phyloP scores from a whole-genome alignment of 768 basidiomycete genomes.

The Amanita inopinata region DNA sequence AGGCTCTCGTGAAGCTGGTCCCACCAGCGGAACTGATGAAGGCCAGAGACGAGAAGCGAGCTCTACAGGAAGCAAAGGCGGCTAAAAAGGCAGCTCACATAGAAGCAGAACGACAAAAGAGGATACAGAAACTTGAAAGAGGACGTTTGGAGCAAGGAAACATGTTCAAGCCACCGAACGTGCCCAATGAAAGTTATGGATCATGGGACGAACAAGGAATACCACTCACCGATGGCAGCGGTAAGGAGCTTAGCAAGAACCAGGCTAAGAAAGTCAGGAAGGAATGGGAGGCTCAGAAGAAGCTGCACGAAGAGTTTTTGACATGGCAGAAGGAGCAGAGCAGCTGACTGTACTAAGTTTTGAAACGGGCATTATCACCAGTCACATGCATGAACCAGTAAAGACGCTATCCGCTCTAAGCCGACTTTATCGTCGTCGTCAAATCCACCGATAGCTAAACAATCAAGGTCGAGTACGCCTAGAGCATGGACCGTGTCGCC shows the following conservation, averaged over 20 bases:
- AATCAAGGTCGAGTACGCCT: slow-evolving; percentile 83
- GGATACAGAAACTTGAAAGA: slow-evolving; percentile 73
- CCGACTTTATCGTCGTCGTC: slow-evolving; percentile 70
- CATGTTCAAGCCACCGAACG: slow-evolving; percentile 79
- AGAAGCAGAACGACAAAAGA: slow-evolving; percentile 58
- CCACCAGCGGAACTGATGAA: slow-evolving; percentile 72
- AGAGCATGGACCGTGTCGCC: slow-evolving; percentile 25
- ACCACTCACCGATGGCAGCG: slow-evolving; percentile 77
- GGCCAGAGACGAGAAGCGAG: slow-evolving; percentile 83
- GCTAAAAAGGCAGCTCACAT: slow-evolving; percentile 68
- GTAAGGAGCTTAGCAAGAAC: slow-evolving; percentile 79
- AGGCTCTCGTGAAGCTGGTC: slow-evolving; percentile 88
- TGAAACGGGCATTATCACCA: slow-evolving; percentile 48
- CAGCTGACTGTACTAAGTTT: slow-evolving; percentile 13
- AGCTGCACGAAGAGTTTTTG: slow-evolving; percentile 72
- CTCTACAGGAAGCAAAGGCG: slow-evolving; percentile 61
- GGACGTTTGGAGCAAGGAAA: slow-evolving; percentile 66
- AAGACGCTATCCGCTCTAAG: slow-evolving; percentile 57
- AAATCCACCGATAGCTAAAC: slow-evolving; percentile 62
- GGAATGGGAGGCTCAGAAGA: slow-evolving; percentile 62
- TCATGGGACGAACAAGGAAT: slow-evolving; percentile 82
- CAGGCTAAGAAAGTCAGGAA: slow-evolving; percentile 70
- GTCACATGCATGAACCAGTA: slow-evolving; percentile 54
- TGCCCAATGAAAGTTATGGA: slow-evolving; percentile 60
- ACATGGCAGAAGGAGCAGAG: slow-evolving; percentile 27